phyloP scores from a whole-genome alignment of 495 filamentous ascomycete species.

The Penicillium desertorum region DNA sequence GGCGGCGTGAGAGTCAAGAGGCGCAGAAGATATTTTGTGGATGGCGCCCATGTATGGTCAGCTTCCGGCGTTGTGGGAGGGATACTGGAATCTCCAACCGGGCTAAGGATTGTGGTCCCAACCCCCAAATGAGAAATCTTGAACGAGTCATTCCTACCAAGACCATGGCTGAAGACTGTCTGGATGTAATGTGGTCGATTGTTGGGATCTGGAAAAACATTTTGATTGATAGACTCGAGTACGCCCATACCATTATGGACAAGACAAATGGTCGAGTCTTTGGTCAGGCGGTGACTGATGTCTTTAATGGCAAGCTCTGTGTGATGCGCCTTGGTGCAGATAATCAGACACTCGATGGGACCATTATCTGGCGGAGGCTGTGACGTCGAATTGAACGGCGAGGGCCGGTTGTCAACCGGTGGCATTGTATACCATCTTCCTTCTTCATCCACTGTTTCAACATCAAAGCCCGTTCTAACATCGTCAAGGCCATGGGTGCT shows the following conservation, averaged over 20 bases:
- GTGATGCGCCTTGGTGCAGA: slow-evolving; percentile 61
- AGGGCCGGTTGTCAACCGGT: slow-evolving; percentile 1
- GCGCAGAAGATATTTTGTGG: slow-evolving; percentile 50
- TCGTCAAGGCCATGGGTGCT: slow-evolving; percentile 42
- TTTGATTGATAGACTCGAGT: slow-evolving; percentile 67
- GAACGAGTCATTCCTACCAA: slow-evolving; percentile 59
- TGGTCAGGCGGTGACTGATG: slow-evolving; percentile 65
- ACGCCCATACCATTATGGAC: slow-evolving; percentile 82
- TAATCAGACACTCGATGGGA: slow-evolving; percentile 72
- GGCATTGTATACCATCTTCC: slow-evolving; percentile 20
- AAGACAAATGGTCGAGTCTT: slow-evolving; percentile 72
- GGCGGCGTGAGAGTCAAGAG: slow-evolving; percentile 51
- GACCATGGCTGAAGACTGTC: slow-evolving; percentile 65
- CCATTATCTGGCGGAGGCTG: slow-evolving; percentile 30
- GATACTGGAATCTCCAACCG: slow-evolving; percentile 33
- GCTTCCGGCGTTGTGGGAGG: slow-evolving; percentile 19
- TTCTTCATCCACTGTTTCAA: slow-evolving; percentile 38
- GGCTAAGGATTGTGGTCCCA: slow-evolving; percentile 61
- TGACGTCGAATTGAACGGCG: neutral
- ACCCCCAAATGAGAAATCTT: slow-evolving; percentile 61
- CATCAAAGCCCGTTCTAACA: slow-evolving; percentile 44
- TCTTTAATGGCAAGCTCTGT: slow-evolving; percentile 55
- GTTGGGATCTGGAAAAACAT: slow-evolving; percentile 63
- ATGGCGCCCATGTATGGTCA: slow-evolving; percentile 38
- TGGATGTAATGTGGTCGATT: slow-evolving; percentile 72